Evolutionary conservation across 2,329 filamentous ascomycete genomes (phyloP), one percentile per base, ranked within the genome.

Genomic region (Monosporascus ibericus): DNA sequence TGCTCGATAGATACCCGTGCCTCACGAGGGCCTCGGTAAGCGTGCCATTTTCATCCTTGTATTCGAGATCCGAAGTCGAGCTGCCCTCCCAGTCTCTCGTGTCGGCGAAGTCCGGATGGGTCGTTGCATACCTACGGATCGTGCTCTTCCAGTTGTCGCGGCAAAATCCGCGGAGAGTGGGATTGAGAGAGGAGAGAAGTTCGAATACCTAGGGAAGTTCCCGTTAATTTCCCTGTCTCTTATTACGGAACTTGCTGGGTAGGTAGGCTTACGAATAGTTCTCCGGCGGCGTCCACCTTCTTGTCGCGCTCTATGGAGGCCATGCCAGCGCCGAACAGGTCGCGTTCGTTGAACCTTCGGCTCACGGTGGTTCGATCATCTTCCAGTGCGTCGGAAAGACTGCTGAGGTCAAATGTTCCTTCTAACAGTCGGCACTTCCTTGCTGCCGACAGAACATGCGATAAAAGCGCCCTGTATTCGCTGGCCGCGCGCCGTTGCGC

Each of bases 11-110:
- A 49, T 74, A 68, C 3, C 69, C 66, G 17, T 61, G 61, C 7
- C 64, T 56, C 3, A 72, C 60, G 3, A 77, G 52, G 4, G 68
- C 37, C 1, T 51, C 47, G 1, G 75, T 74, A 51, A 76, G 54
- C 0, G 30, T 48, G 20, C 70, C 59, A 3, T 58, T 25, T 1
- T 20, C 20, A 55, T 80, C 76, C 1, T 53, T 49, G 51, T 80
- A 80, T 0, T 69, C 66, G 17, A 81, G 68, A 48, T 80, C 77
- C 0, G 76, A 66, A 0, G 73, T 79, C 56, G 80, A 76, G 0
- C 39, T 27, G 0, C 72, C 69, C 1, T 3, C 49, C 75, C 75
- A 79, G 5, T 63, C 50, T 0, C 44, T 17, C 60, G 80, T 66
- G 30, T 70, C 63, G 0, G 61, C 34, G 54, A 78, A 80, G 1